Percentiles rank a stretch among this genome's conserved stretches.
Conservation (phyloP, 2,329 filamentous ascomycete genomes). For the Cryphonectria naterciae region DNA sequence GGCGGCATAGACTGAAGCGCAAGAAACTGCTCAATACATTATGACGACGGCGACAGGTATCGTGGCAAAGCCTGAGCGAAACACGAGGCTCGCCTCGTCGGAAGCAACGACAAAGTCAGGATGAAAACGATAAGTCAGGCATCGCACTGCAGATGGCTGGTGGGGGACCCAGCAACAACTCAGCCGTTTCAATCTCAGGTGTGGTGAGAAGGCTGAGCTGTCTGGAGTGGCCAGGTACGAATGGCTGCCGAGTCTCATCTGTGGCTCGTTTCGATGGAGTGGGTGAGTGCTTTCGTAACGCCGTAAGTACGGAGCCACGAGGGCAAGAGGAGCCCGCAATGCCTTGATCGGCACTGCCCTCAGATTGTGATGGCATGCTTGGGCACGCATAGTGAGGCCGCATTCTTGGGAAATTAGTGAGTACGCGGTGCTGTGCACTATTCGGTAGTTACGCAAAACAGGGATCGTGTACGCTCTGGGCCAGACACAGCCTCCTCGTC, state of each 20-base stretch:
- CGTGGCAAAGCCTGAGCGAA: background rate
- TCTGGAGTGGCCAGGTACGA: background rate
- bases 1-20: background rate
- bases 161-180: background rate
- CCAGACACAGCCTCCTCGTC: background rate
- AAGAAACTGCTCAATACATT: background rate
- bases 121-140: background rate
- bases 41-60: background rate
- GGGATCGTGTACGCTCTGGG: background rate
- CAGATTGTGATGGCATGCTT: background rate
- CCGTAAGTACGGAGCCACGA: background rate
- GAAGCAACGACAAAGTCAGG: background rate
- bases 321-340: background rate
- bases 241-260: background rate
- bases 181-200: conserved; percentile 4
- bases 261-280: background rate
- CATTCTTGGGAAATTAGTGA: background rate
- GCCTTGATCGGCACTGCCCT: background rate
- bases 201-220: conserved; percentile 8
- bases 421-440: background rate
- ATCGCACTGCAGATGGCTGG: background rate
- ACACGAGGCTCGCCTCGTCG: background rate
- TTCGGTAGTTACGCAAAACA: background rate
- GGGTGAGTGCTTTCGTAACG: background rate
- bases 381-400: background rate